Evolutionary conservation across 2,329 filamentous ascomycete genomes (phyloP).

Genomic region (Botrytis fragariae): DNA sequence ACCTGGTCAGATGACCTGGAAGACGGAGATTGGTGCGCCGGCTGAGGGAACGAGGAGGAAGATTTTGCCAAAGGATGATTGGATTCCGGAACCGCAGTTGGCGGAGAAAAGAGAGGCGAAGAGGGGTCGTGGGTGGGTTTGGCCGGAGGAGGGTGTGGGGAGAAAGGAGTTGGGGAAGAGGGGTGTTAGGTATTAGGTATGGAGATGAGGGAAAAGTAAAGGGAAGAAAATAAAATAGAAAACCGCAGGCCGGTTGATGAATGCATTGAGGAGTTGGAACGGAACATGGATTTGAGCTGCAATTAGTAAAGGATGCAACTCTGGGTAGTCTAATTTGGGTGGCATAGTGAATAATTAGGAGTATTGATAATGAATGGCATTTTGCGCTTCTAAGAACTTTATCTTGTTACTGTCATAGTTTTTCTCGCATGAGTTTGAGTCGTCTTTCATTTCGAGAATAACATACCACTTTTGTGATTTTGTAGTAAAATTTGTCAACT

Average conservation of each 20-base stretch:
- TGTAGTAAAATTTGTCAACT: background rate
- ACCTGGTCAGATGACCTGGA: conserved; percentile 61
- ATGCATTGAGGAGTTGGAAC: conserved; percentile 3
- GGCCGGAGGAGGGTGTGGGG: conserved; percentile 70
- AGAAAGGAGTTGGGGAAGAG: conserved; percentile 69
- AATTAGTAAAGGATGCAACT: background rate
- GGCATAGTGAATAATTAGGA: background rate
- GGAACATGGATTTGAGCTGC: background rate
- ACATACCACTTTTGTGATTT: no score
- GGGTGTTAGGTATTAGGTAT: conserved; percentile 52
- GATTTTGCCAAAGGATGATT: conserved; percentile 65
- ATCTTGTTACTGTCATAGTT: background rate
- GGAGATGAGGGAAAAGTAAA: background rate
- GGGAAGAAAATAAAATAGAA: background rate
- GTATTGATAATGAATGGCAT: background rate
- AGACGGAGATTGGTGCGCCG: conserved; percentile 70
- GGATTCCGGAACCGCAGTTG: conserved; percentile 72
- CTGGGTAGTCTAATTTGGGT: background rate
- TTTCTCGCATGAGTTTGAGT: no score
- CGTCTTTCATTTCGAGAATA: no score
- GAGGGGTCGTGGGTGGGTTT: conserved; percentile 69
- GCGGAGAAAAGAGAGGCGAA: conserved; percentile 77
- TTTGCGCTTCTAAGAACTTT: background rate
- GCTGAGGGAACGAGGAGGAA: conserved; percentile 70
- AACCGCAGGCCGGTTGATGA: background rate